A percentile compares a stretch with the other conserved stretches of the same genome.
These are phyloP conservation scores for Tolypocladium sp. DNA, from an alignment of 2,329 filamentous ascomycete species.

Conservation along the genomic window DNA sequence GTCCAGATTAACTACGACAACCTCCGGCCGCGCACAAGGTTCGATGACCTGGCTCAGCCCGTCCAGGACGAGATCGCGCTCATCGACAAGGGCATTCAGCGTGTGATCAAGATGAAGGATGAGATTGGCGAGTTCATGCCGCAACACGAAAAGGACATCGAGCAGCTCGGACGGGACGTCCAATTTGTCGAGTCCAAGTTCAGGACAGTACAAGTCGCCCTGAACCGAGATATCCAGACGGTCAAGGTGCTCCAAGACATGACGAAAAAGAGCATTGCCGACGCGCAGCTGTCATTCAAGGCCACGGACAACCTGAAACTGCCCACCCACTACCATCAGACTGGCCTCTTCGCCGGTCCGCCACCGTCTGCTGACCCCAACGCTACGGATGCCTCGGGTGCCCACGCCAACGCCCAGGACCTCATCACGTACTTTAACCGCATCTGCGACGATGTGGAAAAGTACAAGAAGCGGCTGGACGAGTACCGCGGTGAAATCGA, in stretches of 20 bases:
- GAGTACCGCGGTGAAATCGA: constrained; percentile 37
- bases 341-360: constrained; percentile 30
- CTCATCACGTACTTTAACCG: constrained; percentile 36
- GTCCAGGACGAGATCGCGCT: constrained; percentile 69
- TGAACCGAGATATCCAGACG: constrained; percentile 49
- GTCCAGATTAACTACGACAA: constrained; percentile 72
- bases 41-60: constrained; percentile 78
- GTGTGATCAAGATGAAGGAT: constrained; percentile 68
- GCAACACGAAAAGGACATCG: constrained; percentile 39
- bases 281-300: constrained; percentile 63
- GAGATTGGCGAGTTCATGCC: constrained; percentile 63
- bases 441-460: constrained; percentile 31
- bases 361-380: constrained; percentile 16
- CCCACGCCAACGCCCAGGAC: constrained; percentile 29
- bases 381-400: constrained; percentile 21
- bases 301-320: constrained; percentile 67
- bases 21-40: constrained; percentile 79
- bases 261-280: constrained; percentile 54
- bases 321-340: constrained; percentile 47
- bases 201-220: constrained; percentile 32
- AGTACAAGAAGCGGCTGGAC: constrained; percentile 32
- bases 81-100: constrained; percentile 72
- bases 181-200: constrained; percentile 42
- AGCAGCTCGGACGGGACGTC: constrained; percentile 36
- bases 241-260: constrained; percentile 54